Evolutionary conservation across 2,329 filamentous ascomycete genomes (phyloP), one percentile per base, ranked within the genome.

Genomic region (Diaporthe australafricana): DNA sequence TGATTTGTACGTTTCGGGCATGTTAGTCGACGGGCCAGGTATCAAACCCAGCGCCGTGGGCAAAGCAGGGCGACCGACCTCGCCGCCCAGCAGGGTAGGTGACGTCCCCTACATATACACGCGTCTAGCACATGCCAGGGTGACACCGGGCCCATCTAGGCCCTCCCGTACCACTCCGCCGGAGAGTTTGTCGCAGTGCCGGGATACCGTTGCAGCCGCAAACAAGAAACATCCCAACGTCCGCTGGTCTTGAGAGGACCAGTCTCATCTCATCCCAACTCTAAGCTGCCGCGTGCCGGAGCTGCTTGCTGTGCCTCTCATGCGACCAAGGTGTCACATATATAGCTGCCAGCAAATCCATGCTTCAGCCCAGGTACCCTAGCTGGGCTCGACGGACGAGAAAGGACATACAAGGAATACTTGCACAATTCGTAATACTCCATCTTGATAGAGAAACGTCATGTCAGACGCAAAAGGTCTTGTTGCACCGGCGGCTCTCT

Each of bases 131-230:
- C n/a, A 57, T 47, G 57, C 11, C 57, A 63, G 42, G 40, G 57
- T 63, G 42, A 47, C 57, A 63, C 42, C 27, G 42, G 42, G 42
- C 27, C 22, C 27, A 17, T 27, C 45, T 27, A 50, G 45, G 60
- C 45, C 45, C 42, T 48, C 38, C 45, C 42, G 60, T 65, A 65
- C 60, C 60, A 65, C 60, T 50, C 60, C 60, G 45, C 60, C 60
- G 60, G 60, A 65, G 60, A 65, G 60, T 65, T 65, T 65, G 45
- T 11, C 60, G 30, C 45, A 65, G 3, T 35, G 42, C 60, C 60
- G 60, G 60, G 60, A 65, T 38, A 48, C 45, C 42, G 57, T 63
- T 63, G 57, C 57, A 65, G 40, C 60, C 14, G 60, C 25, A 65
- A 7, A 48, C 60, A 9, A n/a, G 40, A 48, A 30, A 32, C 40